Evolutionary conservation across 257 asterid species (phyloP), one percentile per base, ranked within the genome.

Genomic region (Petunia secreta): DNA sequence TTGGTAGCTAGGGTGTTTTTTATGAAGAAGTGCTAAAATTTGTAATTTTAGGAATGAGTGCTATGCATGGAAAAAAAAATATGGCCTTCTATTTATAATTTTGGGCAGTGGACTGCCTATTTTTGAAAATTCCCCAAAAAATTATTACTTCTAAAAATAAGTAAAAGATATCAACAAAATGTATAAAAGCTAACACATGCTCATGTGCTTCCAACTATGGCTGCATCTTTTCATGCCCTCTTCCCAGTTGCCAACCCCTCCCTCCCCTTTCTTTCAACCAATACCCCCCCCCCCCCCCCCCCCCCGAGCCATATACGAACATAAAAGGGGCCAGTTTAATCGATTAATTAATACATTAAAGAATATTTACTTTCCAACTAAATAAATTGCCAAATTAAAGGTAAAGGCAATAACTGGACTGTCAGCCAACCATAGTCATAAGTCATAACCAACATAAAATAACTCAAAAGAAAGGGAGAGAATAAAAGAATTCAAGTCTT

Each of bases 191-290:
- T 63, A 50, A 75, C 87, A 86, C 86, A 63, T 77, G 82, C 85
- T 87, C 94, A 87, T 86, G 94, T 91, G 92, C 92, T 81, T 81
- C 91, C 95, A 89, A 87, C 91, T 86, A 86, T 83, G 83, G 89
- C 86, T 85, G 86, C 97, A 85, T 89, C 94, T 88, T 90, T 91
- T 88, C 64, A 59, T 59, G 64, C 64, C 25, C 3, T 59, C 64
- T 15, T 8, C 64, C 2, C 64, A 16, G 6, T 59, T 59, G 64
- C 25, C 25, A 25, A 59, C 25, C 64, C 64, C 14, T 13, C 4
- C 64, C 64, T 59, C 25, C 15, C 64, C 15, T 59, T 59, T 59
- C 64, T 59, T 13, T 16, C 15, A 13, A 16, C 64, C 1, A 59
- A 16, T 16, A 36, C 64, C 64, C 15, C 14, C 64, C 14, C 15